Conservation (phyloP, 2,329 filamentous ascomycete genomes). For the Cytospora schulzeri region DNA sequence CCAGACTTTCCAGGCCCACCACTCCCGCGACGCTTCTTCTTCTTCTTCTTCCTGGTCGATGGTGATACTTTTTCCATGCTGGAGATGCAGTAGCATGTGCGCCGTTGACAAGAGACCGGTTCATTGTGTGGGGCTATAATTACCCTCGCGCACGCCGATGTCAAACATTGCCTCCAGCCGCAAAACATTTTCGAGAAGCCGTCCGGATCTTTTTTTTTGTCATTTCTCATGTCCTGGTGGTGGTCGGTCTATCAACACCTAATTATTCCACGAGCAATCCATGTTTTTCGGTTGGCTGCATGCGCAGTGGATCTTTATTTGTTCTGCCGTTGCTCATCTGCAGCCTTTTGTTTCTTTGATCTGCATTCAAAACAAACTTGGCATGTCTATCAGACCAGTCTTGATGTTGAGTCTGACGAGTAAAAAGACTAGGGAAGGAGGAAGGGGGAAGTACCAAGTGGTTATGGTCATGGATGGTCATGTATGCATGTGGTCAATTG, state of each 20-base stretch:
- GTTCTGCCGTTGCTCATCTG: neutral
- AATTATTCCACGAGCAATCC: neutral
- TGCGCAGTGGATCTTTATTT: neutral
- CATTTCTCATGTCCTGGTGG: too few relatives aligned
- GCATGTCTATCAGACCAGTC: neutral
- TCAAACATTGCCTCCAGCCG: neutral
- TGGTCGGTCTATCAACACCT: too few relatives aligned
- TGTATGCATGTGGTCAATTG: too few relatives aligned
- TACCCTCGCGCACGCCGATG: neutral
- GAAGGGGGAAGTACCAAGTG: too few relatives aligned
- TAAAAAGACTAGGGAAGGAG: neutral
- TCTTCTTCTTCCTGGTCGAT: neutral
- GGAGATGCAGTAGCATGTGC: constrained; percentile 2
- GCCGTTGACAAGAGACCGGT: neutral
- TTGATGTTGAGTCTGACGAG: too few relatives aligned
- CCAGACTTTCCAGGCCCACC: too few relatives aligned
- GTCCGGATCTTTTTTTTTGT: neutral
- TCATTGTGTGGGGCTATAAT: neutral
- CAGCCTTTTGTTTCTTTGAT: neutral
- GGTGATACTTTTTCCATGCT: neutral
- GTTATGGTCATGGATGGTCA: too few relatives aligned
- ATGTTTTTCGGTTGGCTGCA: neutral
- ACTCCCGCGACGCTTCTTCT: neutral
- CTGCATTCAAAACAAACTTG: neutral
- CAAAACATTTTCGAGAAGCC: neutral